Base-by-base conservation (phyloP, 345 rosid species). In the Eucalyptus lansdowneana region DNA sequence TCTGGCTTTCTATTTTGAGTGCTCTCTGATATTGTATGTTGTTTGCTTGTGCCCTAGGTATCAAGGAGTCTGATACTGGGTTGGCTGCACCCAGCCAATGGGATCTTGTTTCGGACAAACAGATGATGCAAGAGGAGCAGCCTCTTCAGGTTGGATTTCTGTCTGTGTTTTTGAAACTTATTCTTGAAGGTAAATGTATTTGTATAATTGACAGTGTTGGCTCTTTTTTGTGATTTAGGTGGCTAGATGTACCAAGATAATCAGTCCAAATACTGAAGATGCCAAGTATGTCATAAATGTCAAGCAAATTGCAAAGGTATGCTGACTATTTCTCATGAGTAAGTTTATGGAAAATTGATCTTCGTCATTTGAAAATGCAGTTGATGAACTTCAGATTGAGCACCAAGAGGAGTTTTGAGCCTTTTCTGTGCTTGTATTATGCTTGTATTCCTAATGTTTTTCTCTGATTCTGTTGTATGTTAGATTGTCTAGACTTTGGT, bases 51-150 rank as follows among this genome's bases (percentile, higher is more conserved):
- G 37, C 47, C 89, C 51, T 25, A 97, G 99, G 99, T 88, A 98
- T 98, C 85, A 98, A 98, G 93, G 99, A 98, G 91, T 98, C 99
- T 62, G 99, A 97, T 86, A 98, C 99, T 60, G 99, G 99, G 24
- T 92, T 98, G 90, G 99, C 99, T 89, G 96, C 98, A 80, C 99
- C 99, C 12, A 97, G 99, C 89, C 99, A 98, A 80, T 98, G 99
- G 99, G 99, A 98, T 94, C 99, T 98, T 88, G 99, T 98, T 27
- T 98, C 99, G 5, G 99, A 98, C 89, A 98, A 98, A 88, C 98
- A 97, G 89, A 98, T 98, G 99, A 98, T 98, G 99, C 99, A 98
- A 90, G 99, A 98, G 90, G 99, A 98, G 92, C 99, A 98, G 88
- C 99, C 99, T 15, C 98, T 98, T 86, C 99, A 98, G 95, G 91